phyloP scores from a whole-genome alignment of 768 basidiomycete genomes.

The Phaffia australis region DNA sequence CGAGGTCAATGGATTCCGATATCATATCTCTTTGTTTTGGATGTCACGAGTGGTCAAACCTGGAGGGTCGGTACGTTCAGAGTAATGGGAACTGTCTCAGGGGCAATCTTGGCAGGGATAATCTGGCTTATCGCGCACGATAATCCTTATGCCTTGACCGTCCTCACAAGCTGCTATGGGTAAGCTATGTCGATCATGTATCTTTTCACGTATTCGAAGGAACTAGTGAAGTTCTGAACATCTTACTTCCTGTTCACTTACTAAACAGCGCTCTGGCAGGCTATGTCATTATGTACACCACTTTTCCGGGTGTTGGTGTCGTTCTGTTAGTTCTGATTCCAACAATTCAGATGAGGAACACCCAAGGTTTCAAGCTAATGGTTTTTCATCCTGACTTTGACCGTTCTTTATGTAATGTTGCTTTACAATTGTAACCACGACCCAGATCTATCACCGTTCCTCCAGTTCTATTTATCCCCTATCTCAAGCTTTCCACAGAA shows the following conservation, averaged over 20 bases:
- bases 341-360: too few species aligned
- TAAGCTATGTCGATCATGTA: background rate
- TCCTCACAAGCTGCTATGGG: constrained; percentile 31
- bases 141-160: constrained; percentile 33
- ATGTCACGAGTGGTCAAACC: constrained; percentile 37
- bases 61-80: constrained; percentile 35
- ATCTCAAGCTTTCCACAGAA: constrained; percentile 30
- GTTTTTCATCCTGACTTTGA: constrained; percentile 6
- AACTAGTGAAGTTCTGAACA: too few species aligned
- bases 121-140: constrained; percentile 33
- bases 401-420: constrained; percentile 30
- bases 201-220: too few species aligned
- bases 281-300: constrained; percentile 34
- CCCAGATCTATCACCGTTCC: constrained; percentile 37
- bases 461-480: constrained; percentile 36
- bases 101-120: constrained; percentile 34
- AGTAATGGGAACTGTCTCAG: constrained; percentile 35
- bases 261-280: constrained; percentile 32
- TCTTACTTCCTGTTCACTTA: background rate
- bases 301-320: constrained; percentile 20
- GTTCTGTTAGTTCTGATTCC: constrained; percentile 18
- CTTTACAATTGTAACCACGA: background rate
- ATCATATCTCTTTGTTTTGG: constrained; percentile 28
- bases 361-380: constrained; percentile 9
- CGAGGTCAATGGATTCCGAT: constrained; percentile 35